Conservation (phyloP, 73 alveolate species). For the Symbiodinium natans region DNA sequence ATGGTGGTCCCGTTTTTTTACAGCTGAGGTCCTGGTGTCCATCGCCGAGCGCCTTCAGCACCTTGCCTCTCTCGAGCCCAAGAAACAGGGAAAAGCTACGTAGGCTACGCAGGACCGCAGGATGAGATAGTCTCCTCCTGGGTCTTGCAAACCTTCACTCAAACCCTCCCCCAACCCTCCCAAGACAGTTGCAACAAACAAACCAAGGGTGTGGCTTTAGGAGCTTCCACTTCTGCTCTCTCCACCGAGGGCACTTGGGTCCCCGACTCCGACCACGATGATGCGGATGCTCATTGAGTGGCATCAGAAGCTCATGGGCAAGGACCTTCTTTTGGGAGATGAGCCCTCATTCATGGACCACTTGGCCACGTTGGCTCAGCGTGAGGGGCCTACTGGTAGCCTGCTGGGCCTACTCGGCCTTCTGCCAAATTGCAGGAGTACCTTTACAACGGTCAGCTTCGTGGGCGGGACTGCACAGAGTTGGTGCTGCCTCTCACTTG, state of each 20-base stretch:
- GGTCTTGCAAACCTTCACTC: no score
- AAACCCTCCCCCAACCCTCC: no score
- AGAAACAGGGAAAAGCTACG: no score
- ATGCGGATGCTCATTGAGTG: constrained; percentile 94
- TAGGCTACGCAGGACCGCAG: no score
- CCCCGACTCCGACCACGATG: constrained; percentile 84
- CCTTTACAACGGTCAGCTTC: constrained; percentile 86
- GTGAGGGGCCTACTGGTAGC: no score
- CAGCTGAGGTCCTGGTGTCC: constrained; percentile 70
- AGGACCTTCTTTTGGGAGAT: neutral
- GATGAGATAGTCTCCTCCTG: no score
- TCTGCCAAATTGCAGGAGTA: constrained; percentile 23
- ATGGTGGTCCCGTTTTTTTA: no score
- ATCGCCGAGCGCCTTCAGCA: constrained; percentile 82
- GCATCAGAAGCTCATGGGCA: constrained; percentile 91
- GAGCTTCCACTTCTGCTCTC: no score
- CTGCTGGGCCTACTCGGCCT: neutral
- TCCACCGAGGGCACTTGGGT: constrained; percentile 46
- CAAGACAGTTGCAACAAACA: no score
- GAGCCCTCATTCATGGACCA: no score
- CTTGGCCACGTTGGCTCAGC: no score
- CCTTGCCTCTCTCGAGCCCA: neutral
- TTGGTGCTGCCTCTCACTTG: constrained; percentile 21
- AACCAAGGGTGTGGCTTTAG: no score
- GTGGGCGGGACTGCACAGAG: constrained; percentile 87